Conservation (phyloP, 2,329 filamentous ascomycete species). For the Coniella vitis region DNA sequence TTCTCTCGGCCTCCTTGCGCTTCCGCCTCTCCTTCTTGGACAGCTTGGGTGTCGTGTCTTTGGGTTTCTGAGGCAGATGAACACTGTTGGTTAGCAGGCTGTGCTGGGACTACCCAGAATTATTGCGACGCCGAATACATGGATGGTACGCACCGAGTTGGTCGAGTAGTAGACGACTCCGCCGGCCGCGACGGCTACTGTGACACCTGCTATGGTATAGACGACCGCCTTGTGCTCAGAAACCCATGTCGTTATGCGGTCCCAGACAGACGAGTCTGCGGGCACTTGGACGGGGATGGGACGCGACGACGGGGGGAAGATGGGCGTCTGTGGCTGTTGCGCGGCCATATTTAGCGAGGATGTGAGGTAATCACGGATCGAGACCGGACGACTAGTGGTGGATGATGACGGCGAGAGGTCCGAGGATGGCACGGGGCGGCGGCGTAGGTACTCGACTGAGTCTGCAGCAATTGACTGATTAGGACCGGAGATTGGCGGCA, state of each 20-base stretch:
- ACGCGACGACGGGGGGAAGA: constrained; percentile 37
- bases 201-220: constrained; percentile 93
- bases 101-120: too few relatives aligned
- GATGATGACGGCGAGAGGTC: background rate
- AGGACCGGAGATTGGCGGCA: background rate
- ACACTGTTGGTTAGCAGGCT: background rate
- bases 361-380: background rate
- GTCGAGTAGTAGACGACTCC: constrained; percentile 93
- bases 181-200: constrained; percentile 74
- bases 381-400: background rate
- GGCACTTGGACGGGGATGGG: constrained; percentile 42
- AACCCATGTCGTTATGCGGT: constrained; percentile 84
- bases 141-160: constrained; percentile 44
- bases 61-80: constrained; percentile 25
- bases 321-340: constrained; percentile 33
- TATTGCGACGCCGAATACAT: background rate
- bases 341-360: background rate
- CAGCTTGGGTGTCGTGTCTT: constrained; percentile 58
- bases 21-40: constrained; percentile 88
- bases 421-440: background rate
- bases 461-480: constrained; percentile 4
- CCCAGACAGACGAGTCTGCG: constrained; percentile 69
- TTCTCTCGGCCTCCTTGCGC: constrained; percentile 70
- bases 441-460: background rate
- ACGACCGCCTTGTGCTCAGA: constrained; percentile 93